A percentile compares a stretch with the other conserved stretches of the same genome.
These are phyloP conservation scores for Wakefieldia striispora DNA, from an alignment of 768 basidiomycete genomes.

Conservation along the genomic window DNA sequence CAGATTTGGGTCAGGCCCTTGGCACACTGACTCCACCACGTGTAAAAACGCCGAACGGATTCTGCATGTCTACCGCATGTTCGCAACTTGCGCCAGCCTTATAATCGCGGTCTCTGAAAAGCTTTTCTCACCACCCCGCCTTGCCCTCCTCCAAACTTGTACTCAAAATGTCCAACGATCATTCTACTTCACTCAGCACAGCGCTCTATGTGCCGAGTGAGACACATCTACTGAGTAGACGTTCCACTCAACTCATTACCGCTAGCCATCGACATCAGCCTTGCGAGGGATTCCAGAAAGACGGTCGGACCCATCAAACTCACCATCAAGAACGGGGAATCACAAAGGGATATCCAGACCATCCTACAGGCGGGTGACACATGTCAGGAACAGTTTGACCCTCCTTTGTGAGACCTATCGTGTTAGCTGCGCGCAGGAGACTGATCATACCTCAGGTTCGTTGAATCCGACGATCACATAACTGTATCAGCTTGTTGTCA, in stretches of 20 bases:
- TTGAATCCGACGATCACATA: conserved; percentile 2
- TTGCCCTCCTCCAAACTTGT: too few relatives aligned
- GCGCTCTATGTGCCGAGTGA: conserved; percentile 5
- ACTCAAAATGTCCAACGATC: too few relatives aligned
- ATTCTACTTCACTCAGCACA: not conserved
- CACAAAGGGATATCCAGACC: not conserved
- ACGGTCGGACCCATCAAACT: conserved; percentile 4
- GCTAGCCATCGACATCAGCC: conserved; percentile 2
- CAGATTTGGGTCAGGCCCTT: too few relatives aligned
- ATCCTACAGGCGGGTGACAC: not conserved
- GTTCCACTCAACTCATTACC: not conserved
- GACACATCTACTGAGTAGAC: not conserved
- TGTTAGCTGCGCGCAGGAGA: not conserved
- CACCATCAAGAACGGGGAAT: not conserved
- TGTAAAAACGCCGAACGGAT: conserved; percentile 10
- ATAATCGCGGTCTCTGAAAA: too few relatives aligned
- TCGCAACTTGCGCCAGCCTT: too few relatives aligned
- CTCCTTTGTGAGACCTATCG: conserved; percentile 4
- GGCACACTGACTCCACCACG: too few relatives aligned
- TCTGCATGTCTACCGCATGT: too few relatives aligned
- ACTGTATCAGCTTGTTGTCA: not conserved
- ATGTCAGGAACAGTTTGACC: not conserved
- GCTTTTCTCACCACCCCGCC: too few relatives aligned
- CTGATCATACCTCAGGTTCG: not conserved
- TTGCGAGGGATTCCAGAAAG: conserved; percentile 7